A percentile compares a stretch with the other conserved stretches of the same genome.
These are phyloP conservation scores for Linderniella brevidens DNA, from an alignment of 257 asterid genomes.

Conservation along the genomic window DNA sequence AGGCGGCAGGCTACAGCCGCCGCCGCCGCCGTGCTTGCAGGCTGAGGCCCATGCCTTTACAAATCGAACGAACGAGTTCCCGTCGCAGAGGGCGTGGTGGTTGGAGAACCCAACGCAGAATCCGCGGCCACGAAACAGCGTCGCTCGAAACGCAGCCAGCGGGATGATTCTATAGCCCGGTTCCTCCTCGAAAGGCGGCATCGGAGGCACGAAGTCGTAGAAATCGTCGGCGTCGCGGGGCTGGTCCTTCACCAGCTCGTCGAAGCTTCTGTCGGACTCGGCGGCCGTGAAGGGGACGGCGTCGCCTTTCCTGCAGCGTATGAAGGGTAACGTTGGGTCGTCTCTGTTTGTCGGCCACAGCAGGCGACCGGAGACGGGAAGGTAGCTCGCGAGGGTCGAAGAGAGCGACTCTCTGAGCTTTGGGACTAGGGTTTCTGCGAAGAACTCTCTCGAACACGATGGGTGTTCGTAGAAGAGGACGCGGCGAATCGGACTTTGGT, in stretches of 20 bases:
- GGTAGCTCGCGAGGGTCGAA: slow-evolving; percentile 3
- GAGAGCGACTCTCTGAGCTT: slow-evolving; percentile 3
- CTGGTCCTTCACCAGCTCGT: slow-evolving; percentile 18
- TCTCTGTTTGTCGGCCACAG: background rate
- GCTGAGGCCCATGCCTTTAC: slow-evolving; percentile 25
- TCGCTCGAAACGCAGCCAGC: slow-evolving; percentile 22
- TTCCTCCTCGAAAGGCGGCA: slow-evolving; percentile 16
- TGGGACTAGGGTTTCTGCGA: slow-evolving; percentile 1
- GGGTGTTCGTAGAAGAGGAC: slow-evolving; percentile 6
- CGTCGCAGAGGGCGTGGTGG: slow-evolving; percentile 24
- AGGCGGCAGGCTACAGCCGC: background rate
- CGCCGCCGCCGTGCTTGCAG: slow-evolving; percentile 7
- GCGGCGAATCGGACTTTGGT: background rate
- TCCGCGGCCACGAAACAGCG: slow-evolving; percentile 29
- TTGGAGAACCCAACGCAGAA: slow-evolving; percentile 18
- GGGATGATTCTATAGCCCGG: slow-evolving; percentile 10
- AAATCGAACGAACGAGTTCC: slow-evolving; percentile 15
- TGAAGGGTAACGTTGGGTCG: background rate
- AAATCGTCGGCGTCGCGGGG: slow-evolving; percentile 21
- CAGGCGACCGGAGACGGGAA: slow-evolving; percentile 3
- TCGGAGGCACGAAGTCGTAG: slow-evolving; percentile 26
- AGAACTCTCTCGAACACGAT: background rate
- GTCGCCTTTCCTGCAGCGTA: slow-evolving; percentile 15
- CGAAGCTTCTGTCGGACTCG: slow-evolving; percentile 21
- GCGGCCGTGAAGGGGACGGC: slow-evolving; percentile 20